phyloP scores from a whole-genome alignment of 495 filamentous ascomycete species.

The Annulohypoxylon moriforme region DNA sequence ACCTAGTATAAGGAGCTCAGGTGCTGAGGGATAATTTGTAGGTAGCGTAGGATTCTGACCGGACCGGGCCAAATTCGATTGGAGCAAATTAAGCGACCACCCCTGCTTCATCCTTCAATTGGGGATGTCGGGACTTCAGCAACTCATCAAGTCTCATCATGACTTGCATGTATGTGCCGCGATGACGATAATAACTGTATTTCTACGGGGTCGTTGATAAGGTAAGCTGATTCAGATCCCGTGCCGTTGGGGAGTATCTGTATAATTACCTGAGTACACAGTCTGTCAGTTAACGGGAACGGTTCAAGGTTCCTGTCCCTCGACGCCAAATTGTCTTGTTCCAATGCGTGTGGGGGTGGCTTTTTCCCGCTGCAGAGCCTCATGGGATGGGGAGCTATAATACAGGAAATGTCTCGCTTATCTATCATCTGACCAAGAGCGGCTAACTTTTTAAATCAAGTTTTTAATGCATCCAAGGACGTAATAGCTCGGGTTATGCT shows the following conservation, averaged over 20 bases:
- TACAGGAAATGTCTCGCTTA: constrained; percentile 1
- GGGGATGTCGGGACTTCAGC: neutral
- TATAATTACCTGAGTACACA: neutral
- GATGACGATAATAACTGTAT: neutral
- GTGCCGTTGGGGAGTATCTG: neutral
- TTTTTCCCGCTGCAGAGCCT: constrained; percentile 18
- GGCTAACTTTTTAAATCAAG: neutral
- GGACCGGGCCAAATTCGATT: constrained; percentile 29
- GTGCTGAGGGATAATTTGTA: constrained; percentile 32
- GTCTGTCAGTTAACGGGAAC: neutral
- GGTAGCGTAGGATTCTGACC: constrained; percentile 36
- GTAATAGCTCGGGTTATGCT: neutral
- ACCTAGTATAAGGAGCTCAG: neutral
- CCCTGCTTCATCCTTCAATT: constrained; percentile 28
- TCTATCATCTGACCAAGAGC: neutral
- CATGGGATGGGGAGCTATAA: neutral
- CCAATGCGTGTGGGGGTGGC: neutral
- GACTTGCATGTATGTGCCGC: constrained; percentile 17
- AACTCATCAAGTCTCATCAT: neutral
- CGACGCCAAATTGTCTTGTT: neutral
- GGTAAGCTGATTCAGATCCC: constrained; percentile 18
- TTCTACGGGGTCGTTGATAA: constrained; percentile 1
- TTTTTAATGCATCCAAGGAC: neutral
- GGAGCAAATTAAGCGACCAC: constrained; percentile 4
- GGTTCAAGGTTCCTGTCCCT: neutral